These are phyloP conservation scores for Alternaria sp. DNA, from an alignment of 2,329 filamentous ascomycete species.

Conservation along the genomic window DNA sequence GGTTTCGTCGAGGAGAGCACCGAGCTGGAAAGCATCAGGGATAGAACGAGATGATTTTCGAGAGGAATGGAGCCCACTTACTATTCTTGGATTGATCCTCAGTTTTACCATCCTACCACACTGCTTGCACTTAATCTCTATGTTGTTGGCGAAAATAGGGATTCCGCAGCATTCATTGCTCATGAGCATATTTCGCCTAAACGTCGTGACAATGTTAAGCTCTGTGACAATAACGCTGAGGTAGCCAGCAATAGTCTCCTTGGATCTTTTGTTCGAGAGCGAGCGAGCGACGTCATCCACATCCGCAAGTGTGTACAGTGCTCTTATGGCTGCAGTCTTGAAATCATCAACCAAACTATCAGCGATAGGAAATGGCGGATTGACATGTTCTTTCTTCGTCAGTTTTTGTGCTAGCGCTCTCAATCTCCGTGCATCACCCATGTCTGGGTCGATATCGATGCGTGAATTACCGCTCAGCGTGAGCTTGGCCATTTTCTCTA, in stretches of 20 bases:
- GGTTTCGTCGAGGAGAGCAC: constrained; percentile 63
- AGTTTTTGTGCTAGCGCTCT: constrained; percentile 58
- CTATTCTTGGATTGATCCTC: constrained; percentile 54
- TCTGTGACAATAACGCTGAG: constrained; percentile 56
- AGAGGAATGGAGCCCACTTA: constrained; percentile 25
- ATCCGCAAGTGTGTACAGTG: constrained; percentile 56
- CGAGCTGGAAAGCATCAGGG: constrained; percentile 41
- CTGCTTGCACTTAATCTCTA: constrained; percentile 50
- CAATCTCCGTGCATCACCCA: constrained; percentile 64
- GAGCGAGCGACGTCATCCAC: constrained; percentile 52
- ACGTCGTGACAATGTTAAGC: constrained; percentile 52
- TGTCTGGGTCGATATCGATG: constrained; percentile 64
- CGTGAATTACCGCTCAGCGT: constrained; percentile 56
- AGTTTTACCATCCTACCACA: constrained; percentile 50
- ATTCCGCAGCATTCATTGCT: constrained; percentile 62
- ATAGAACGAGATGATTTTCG: not conserved
- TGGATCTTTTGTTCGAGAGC: constrained; percentile 33
- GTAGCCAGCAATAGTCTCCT: constrained; percentile 54
- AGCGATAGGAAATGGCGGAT: constrained; percentile 58
- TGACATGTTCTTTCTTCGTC: constrained; percentile 60
- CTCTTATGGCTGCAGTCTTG: constrained; percentile 38
- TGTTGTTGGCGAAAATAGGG: constrained; percentile 62
- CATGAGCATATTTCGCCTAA: constrained; percentile 56
- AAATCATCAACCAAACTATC: constrained; percentile 26
- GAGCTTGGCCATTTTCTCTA: constrained; percentile 46